Percentiles rank a stretch among this genome's conserved stretches.
Conservation (phyloP, 257 asterid species). For the Ballota nigra region DNA sequence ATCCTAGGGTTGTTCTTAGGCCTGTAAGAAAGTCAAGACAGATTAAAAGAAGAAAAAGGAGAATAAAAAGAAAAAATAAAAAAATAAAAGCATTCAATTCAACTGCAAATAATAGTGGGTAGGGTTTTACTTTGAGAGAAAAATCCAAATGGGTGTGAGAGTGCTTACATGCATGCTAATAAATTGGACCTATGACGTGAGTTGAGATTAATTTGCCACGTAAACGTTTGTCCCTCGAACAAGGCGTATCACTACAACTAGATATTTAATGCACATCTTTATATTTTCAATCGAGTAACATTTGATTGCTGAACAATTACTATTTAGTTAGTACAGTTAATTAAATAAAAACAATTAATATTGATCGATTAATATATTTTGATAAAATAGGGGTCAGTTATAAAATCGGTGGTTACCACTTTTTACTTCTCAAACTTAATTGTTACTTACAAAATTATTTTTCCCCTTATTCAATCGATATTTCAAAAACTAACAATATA, state of each 20-base stretch:
- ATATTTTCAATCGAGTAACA: too few species aligned
- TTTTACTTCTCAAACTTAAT: too few species aligned
- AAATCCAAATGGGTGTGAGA: slow-evolving; percentile 27
- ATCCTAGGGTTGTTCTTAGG: slow-evolving; percentile 36
- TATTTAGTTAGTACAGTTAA: too few species aligned
- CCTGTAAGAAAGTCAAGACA: slow-evolving; percentile 33
- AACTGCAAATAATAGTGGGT: slow-evolving; percentile 32
- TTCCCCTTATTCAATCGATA: too few species aligned
- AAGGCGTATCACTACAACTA: background rate
- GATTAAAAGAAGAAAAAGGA: background rate
- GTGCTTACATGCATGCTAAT: slow-evolving; percentile 31
- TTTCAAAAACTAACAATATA: too few species aligned
- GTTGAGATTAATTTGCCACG: slow-evolving; percentile 33
- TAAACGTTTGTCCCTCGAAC: slow-evolving; percentile 15
- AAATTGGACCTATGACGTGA: slow-evolving; percentile 29
- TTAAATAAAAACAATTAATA: too few species aligned
- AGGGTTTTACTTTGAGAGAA: slow-evolving; percentile 30
- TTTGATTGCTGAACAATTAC: too few species aligned
- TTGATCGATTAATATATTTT: too few species aligned
- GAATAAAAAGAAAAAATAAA: background rate
- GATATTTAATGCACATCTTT: background rate
- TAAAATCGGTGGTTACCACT: too few species aligned
- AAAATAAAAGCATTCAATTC: slow-evolving; percentile 33
- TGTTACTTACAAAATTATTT: too few species aligned
- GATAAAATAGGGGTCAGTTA: too few species aligned